Evolutionary conservation across 306 rosid genomes (phyloP), one percentile per base, ranked within the genome.

Genomic region (Medicago arabica): DNA sequence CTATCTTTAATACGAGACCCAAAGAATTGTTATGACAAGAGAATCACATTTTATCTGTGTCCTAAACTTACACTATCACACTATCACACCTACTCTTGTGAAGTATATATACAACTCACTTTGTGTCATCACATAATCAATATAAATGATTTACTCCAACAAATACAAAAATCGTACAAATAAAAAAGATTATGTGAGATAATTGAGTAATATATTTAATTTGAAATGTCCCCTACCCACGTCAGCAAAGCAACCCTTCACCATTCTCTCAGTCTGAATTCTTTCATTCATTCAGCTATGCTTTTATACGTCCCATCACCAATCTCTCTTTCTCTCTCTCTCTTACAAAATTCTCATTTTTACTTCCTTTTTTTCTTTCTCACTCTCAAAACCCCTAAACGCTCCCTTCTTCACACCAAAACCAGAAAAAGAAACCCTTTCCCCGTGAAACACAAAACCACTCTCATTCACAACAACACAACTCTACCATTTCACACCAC

Each of bases 261-360:
- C 67, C 73, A 58, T 63, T 64, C 59, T 28, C 28, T 43, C 39
- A 3, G 47, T 64, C 69, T 68, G 41, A 62, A 82, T 75, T 72
- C 84, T 58, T 83, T 86, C 91, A 83, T 89, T 89, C 92, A 84
- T 88, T 87, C 87, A 87, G 82, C 86, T 72, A 74, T 67, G 25
- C 90, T 86, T 85, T 72, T 89, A 82, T 18, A 89, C 91, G 93
- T 93, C 94, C 96, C 92, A 93, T 93, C 96, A 88, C 31, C 71
- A 61, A 82, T 15, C 43, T 34, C 44, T 61, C 67, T 67, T 62
- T 65, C 70, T 78, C 47, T 61, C 23, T 31, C 38, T 34, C 38
- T 28, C 31, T 28, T 15, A 7, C 16, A 60, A 58, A 59, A 59
- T 67, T 58, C 59, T 31, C 64, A 8, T 2, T 69, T 9, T 63